Percentiles rank a stretch among this genome's conserved stretches.
Evolutionary conservation across 805 yeast species (phyloP).

Genomic region (Suhomyces prunicola): DNA sequence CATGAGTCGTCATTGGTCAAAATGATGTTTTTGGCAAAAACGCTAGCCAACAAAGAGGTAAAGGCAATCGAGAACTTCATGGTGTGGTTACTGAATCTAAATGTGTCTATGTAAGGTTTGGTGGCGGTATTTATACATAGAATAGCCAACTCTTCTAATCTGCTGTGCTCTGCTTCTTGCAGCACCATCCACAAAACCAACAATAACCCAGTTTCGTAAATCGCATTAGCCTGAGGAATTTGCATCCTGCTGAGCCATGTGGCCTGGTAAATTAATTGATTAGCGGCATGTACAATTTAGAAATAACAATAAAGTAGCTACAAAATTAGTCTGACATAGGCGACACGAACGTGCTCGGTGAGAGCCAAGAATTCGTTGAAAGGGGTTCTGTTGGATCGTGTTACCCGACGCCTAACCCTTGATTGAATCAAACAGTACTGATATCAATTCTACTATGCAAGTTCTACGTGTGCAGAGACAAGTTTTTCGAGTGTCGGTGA

Average conservation of each 20-base stretch:
- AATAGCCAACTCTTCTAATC: background rate
- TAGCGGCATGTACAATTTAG: background rate
- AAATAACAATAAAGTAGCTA: background rate
- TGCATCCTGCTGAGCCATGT: background rate
- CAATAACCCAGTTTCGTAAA: background rate
- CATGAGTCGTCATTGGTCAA: slow-evolving; percentile 21
- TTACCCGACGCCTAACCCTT: too few relatives aligned
- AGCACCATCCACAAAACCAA: background rate
- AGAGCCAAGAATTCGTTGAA: background rate
- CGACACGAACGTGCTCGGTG: background rate
- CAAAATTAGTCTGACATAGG: background rate
- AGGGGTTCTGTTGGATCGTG: background rate
- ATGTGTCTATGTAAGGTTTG: background rate
- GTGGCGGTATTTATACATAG: background rate
- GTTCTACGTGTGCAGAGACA: background rate
- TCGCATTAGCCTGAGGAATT: background rate
- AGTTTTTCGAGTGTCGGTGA: background rate
- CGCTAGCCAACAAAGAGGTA: slow-evolving; percentile 10
- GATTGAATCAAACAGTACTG: background rate
- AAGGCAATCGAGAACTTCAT: slow-evolving; percentile 11
- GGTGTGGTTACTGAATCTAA: background rate
- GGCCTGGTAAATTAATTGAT: background rate
- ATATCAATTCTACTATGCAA: background rate
- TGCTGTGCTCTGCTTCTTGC: background rate
- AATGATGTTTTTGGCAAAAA: slow-evolving; percentile 16